Evolutionary conservation across 139 green algal species (phyloP).

Genomic region (Coelastrella sp.): DNA sequence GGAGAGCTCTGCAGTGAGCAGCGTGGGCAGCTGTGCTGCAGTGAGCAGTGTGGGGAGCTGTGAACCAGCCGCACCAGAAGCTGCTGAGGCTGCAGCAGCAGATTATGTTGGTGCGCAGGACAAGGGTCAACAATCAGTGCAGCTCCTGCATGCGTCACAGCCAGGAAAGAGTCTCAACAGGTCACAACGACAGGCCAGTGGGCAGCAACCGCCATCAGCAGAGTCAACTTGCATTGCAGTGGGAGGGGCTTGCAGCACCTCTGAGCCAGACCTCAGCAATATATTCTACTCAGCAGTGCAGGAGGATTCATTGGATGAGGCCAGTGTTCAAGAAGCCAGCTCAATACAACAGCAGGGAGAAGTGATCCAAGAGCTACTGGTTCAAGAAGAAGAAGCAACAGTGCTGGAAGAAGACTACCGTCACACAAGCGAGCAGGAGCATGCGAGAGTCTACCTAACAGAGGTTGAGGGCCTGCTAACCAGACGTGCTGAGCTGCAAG

Average conservation of each 20-base stretch:
- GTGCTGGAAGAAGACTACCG: not conserved
- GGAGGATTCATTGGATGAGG: not conserved
- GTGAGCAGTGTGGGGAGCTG: conserved; percentile 14
- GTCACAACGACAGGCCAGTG: too few species aligned
- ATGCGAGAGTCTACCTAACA: not conserved
- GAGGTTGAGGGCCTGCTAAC: not conserved
- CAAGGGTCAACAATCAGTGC: too few species aligned
- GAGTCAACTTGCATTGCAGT: not conserved
- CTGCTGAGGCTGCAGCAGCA: not conserved
- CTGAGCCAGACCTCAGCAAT: not conserved
- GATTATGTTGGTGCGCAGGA: not conserved
- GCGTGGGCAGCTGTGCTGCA: conserved; percentile 3
- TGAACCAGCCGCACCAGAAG: not conserved
- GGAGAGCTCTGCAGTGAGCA: not conserved
- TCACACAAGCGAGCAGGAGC: not conserved
- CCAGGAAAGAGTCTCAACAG: too few species aligned
- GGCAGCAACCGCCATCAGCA: not conserved
- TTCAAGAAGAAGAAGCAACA: not conserved
- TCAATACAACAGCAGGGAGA: too few species aligned
- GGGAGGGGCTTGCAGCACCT: not conserved
- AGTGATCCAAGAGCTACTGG: not conserved
- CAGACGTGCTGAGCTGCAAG: not conserved
- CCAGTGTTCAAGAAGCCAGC: not conserved
- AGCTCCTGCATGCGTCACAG: too few species aligned
- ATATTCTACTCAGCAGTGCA: not conserved